Percentiles rank a stretch among this genome's conserved stretches.
These are phyloP conservation scores for Fusarium decemcellulare DNA, from an alignment of 2,329 filamentous ascomycete species.

Conservation along the genomic window DNA sequence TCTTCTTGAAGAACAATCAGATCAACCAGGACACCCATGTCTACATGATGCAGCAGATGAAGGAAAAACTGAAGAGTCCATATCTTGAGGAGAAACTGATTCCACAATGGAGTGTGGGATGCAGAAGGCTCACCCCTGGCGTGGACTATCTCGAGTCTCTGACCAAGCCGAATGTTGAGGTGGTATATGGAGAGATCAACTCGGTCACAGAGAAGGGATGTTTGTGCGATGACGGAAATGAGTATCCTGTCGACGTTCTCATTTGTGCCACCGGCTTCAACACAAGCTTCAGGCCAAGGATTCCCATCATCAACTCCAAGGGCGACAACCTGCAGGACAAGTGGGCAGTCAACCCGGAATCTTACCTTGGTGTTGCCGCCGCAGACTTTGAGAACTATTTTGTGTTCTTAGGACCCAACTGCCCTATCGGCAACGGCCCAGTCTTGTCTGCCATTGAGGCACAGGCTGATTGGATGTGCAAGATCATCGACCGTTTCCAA, in stretches of 20 bases:
- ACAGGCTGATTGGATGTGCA: slow-evolving; percentile 65
- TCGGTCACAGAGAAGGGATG: slow-evolving; percentile 60
- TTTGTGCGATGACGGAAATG: slow-evolving; percentile 62
- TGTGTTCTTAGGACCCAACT: slow-evolving; percentile 60
- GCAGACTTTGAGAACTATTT: slow-evolving; percentile 69
- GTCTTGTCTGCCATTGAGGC: slow-evolving; percentile 61
- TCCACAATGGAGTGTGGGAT: slow-evolving; percentile 64
- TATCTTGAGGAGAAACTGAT: slow-evolving; percentile 65
- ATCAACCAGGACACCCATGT: slow-evolving; percentile 56
- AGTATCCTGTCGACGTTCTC: slow-evolving; percentile 68
- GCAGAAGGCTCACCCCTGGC: slow-evolving; percentile 65
- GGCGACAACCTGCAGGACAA: slow-evolving; percentile 64
- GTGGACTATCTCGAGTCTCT: slow-evolving; percentile 64
- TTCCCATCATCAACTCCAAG: slow-evolving; percentile 63
- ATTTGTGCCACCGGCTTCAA: slow-evolving; percentile 73
- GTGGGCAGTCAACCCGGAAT: slow-evolving; percentile 61
- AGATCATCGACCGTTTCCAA: slow-evolving; percentile 64
- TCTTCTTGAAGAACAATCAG: slow-evolving; percentile 59
- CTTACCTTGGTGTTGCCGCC: slow-evolving; percentile 69
- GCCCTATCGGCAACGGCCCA: slow-evolving; percentile 52
- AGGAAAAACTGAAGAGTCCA: slow-evolving; percentile 57
- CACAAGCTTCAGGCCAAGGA: slow-evolving; percentile 66
- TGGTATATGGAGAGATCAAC: slow-evolving; percentile 57
- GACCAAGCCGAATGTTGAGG: slow-evolving; percentile 61
- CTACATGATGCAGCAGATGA: slow-evolving; percentile 58